phyloP scores from a whole-genome alignment of 768 basidiomycete genomes.

The Russula lepida region DNA sequence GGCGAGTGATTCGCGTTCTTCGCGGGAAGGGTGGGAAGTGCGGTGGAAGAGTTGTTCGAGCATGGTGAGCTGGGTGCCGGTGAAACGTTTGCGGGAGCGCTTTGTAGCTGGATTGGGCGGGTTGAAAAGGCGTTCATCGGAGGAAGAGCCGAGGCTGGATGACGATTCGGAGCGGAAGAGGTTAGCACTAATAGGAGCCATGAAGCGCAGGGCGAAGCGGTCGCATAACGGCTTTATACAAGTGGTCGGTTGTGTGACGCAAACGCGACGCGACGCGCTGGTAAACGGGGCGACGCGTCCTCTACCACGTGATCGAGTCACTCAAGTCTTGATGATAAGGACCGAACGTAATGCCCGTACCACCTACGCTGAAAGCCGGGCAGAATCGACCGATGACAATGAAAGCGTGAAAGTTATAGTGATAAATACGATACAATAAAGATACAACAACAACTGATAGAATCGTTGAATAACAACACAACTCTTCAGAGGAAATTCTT shows the following conservation, averaged over 20 bases:
- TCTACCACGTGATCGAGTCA: background rate
- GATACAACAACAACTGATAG: background rate
- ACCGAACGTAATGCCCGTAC: background rate
- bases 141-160: conserved; percentile 15
- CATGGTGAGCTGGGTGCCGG: conserved; percentile 16
- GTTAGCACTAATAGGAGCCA: conserved; percentile 6
- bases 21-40: conserved; percentile 20
- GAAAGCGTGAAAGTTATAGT: background rate
- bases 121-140: conserved; percentile 7
- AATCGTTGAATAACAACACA: background rate
- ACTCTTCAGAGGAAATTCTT: background rate
- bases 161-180: conserved; percentile 16
- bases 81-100: conserved; percentile 22
- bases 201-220: background rate
- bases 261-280: conserved; percentile 11
- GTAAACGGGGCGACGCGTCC: conserved; percentile 6
- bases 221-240: conserved; percentile 11
- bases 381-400: background rate
- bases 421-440: background rate
- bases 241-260: background rate
- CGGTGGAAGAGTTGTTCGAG: conserved; percentile 20
- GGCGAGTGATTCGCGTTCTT: conserved; percentile 20
- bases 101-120: background rate
- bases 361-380: background rate
- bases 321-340: background rate